Conservation (phyloP, 257 asterid genomes). For the Galeopsis tetrahit region DNA sequence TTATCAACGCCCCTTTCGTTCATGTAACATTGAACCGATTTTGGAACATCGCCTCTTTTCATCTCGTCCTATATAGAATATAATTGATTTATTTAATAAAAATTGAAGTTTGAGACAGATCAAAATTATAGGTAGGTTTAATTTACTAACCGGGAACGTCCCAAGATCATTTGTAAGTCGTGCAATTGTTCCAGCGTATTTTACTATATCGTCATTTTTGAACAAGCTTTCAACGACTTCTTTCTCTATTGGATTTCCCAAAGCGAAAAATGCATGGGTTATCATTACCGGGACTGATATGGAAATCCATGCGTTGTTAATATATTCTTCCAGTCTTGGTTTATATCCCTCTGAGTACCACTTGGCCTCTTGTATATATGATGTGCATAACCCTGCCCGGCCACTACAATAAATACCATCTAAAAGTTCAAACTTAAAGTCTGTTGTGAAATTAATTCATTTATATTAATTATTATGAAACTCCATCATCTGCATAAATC, state of each 20-base stretch:
- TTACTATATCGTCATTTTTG: constrained; percentile 33
- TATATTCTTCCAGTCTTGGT: constrained; percentile 50
- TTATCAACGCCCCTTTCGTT: constrained; percentile 37
- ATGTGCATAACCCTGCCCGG: constrained; percentile 31
- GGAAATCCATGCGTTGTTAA: constrained; percentile 48
- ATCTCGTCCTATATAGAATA: constrained; percentile 35
- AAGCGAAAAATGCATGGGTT: constrained; percentile 35
- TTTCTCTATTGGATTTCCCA: constrained; percentile 35
- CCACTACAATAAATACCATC: no score
- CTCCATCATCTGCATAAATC: no score
- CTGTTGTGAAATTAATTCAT: no score
- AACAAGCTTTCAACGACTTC: constrained; percentile 32
- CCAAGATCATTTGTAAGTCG: constrained; percentile 53
- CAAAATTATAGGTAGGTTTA: no score
- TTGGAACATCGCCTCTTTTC: constrained; percentile 41
- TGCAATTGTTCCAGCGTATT: constrained; percentile 36
- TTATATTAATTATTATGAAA: no score
- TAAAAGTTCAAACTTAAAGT: no score
- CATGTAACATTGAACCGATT: constrained; percentile 51
- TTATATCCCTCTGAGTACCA: constrained; percentile 42
- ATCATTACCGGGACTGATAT: constrained; percentile 36
- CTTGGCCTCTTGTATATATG: constrained; percentile 42
- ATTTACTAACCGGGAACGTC: constrained; percentile 43
- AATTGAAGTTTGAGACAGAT: no score
- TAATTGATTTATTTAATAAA: no score